Percentiles rank a stretch among this genome's conserved stretches.
Evolutionary conservation across 345 rosid species (phyloP).

Genomic region (Acer saccharum): DNA sequence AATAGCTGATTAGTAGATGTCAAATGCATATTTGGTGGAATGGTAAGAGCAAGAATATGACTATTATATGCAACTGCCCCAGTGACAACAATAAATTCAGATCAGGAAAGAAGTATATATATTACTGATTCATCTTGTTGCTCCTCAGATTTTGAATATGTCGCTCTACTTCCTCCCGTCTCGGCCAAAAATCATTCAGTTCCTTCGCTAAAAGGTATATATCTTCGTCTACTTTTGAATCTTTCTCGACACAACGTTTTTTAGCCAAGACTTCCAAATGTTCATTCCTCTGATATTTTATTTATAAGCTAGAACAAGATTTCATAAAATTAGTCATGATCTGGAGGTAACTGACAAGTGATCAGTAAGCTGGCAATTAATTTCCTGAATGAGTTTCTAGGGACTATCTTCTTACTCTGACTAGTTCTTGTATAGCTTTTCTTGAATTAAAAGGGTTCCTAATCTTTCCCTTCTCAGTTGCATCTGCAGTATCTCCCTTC

Average conservation of each 20-base stretch:
- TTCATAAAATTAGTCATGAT: neutral
- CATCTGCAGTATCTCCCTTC: slow-evolving; percentile 12
- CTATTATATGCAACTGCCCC: too few species aligned
- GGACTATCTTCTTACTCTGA: neutral
- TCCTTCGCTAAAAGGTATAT: neutral
- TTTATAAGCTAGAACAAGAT: neutral
- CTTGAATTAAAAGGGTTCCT: slow-evolving; percentile 7
- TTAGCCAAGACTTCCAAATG: neutral
- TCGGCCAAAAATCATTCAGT: neutral
- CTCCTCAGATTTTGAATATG: slow-evolving; percentile 3
- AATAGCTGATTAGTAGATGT: too few species aligned
- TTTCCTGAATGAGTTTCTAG: neutral
- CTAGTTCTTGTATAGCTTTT: neutral
- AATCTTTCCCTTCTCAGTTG: slow-evolving; percentile 8
- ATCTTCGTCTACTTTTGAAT: neutral
- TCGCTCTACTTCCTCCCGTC: neutral
- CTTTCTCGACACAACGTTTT: neutral
- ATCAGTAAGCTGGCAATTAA: neutral
- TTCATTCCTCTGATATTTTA: neutral
- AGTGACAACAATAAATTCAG: too few species aligned
- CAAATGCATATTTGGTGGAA: too few species aligned
- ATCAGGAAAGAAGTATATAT: neutral
- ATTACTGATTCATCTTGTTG: slow-evolving; percentile 5
- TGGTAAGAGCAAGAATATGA: neutral
- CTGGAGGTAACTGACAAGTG: neutral